Conservation (phyloP, 2,329 filamentous ascomycete genomes). For the Diplodia mutila region DNA sequence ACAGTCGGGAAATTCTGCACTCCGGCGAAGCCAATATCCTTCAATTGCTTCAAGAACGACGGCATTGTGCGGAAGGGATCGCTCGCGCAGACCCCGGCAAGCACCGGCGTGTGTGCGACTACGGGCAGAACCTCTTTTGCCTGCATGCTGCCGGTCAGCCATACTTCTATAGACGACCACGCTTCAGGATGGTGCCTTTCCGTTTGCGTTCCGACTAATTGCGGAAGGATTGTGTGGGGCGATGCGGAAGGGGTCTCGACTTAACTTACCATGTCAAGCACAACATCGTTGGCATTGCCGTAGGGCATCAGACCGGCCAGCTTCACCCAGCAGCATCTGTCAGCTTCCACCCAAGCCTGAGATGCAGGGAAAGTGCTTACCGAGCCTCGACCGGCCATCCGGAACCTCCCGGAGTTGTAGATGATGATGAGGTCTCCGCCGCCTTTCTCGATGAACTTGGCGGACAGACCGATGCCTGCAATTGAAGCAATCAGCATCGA, state of each 20-base stretch:
- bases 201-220: background rate
- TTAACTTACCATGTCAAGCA: slow-evolving; percentile 65
- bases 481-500: background rate
- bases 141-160: slow-evolving; percentile 36
- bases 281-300: slow-evolving; percentile 70
- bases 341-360: background rate
- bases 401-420: slow-evolving; percentile 73
- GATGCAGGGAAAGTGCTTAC: background rate
- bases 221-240: background rate
- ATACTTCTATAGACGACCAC: background rate
- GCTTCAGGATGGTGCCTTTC: too few species aligned
- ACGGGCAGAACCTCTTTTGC: slow-evolving; percentile 69
- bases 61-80: slow-evolving; percentile 69
- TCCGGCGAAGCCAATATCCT: slow-evolving; percentile 67
- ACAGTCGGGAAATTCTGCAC: slow-evolving; percentile 73
- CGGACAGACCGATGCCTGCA: slow-evolving; percentile 68
- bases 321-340: background rate
- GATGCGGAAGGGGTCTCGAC: background rate
- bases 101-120: slow-evolving; percentile 65
- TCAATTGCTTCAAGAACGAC: slow-evolving; percentile 63
- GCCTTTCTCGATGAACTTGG: slow-evolving; percentile 71
- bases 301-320: slow-evolving; percentile 73
- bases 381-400: slow-evolving; percentile 73
- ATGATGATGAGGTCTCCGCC: slow-evolving; percentile 72
- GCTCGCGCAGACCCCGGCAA: slow-evolving; percentile 72